Percentiles rank a stretch among this genome's conserved stretches.
Conservation (phyloP, 1,284 basidiomycete species). For the Phenoliferia sp. region DNA sequence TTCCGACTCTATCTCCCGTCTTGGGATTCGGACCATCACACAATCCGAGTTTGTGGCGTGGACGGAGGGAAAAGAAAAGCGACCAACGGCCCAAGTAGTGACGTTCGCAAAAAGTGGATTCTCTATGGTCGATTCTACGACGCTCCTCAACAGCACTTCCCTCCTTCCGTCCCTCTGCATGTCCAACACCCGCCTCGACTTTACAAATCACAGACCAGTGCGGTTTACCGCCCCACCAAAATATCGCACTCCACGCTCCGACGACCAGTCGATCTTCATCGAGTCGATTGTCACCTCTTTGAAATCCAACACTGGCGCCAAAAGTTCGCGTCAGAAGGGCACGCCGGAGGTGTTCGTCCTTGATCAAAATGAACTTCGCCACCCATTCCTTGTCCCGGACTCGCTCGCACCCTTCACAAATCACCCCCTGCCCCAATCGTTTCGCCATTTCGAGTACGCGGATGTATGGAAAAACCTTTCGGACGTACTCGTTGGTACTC, state of each 20-base stretch:
- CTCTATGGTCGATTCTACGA: not conserved
- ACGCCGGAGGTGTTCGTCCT: not conserved
- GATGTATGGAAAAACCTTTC: constrained; percentile 32
- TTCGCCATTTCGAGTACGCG: constrained; percentile 38
- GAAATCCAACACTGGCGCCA: constrained; percentile 11
- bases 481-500: constrained; percentile 9
- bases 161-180: constrained; percentile 29
- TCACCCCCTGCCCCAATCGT: constrained; percentile 18
- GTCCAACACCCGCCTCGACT: constrained; percentile 32
- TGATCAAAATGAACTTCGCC: constrained; percentile 34
- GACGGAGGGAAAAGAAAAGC: constrained; percentile 23
- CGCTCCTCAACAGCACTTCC: not conserved
- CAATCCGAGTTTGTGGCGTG: constrained; percentile 34
- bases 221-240: constrained; percentile 33
- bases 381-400: constrained; percentile 32
- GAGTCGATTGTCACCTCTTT: constrained; percentile 33
- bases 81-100: constrained; percentile 36
- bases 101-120: constrained; percentile 23
- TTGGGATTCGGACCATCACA: constrained; percentile 36
- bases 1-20: constrained; percentile 24
- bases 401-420: not conserved
- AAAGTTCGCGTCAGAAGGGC: constrained; percentile 17
- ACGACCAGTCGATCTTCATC: constrained; percentile 29
- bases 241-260: constrained; percentile 23
- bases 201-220: constrained; percentile 32